phyloP scores from a whole-genome alignment of 106 monocot species.

The Acorus calamus region DNA sequence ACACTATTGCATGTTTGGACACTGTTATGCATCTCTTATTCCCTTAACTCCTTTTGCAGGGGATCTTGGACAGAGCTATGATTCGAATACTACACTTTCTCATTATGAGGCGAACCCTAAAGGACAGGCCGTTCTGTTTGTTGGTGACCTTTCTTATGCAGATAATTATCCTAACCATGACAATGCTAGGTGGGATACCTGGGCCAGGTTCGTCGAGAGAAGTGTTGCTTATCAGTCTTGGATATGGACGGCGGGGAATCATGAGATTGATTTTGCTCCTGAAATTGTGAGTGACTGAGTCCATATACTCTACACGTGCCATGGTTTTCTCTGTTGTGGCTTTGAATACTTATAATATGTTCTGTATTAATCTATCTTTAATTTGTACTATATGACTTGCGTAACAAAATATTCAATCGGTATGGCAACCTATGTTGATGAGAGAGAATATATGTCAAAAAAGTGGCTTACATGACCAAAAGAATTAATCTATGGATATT shows the following conservation, averaged over 20 bases:
- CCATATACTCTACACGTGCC: too few relatives aligned
- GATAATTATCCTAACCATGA: constrained; percentile 64
- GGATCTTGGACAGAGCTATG: constrained; percentile 72
- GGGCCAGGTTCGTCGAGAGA: constrained; percentile 78
- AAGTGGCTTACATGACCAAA: too few relatives aligned
- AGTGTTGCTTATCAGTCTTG: constrained; percentile 72
- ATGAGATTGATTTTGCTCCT: constrained; percentile 78
- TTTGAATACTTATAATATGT: too few relatives aligned
- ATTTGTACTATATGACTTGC: too few relatives aligned
- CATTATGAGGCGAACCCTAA: constrained; percentile 59
- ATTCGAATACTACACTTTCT: constrained; percentile 57
- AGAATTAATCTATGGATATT: too few relatives aligned
- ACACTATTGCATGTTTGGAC: too few relatives aligned
- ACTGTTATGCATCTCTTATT: too few relatives aligned
- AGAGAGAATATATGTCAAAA: too few relatives aligned
- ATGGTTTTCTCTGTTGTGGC: too few relatives aligned
- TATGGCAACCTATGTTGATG: too few relatives aligned
- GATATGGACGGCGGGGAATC: constrained; percentile 88
- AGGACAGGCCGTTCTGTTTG: constrained; percentile 57
- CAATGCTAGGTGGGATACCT: constrained; percentile 82
- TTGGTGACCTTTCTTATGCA: constrained; percentile 76
- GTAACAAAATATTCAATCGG: too few relatives aligned
- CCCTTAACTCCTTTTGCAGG: constrained; percentile 21
- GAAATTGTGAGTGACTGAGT: constrained; percentile 37
- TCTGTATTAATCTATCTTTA: too few relatives aligned